Conservation (phyloP, 2,329 filamentous ascomycete species). For the Aspergillus latus region DNA sequence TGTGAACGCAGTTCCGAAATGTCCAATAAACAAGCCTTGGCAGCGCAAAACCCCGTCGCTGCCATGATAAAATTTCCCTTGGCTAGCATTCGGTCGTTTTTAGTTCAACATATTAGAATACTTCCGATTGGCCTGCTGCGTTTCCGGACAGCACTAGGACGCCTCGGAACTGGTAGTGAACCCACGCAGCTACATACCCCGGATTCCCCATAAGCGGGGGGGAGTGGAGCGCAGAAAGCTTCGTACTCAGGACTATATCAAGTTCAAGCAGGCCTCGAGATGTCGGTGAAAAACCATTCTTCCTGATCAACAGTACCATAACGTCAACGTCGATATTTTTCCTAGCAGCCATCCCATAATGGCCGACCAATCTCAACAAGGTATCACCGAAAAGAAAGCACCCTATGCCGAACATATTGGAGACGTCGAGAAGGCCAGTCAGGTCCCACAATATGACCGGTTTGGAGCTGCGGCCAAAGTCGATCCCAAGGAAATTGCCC, state of each 20-base stretch:
- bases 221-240: background rate
- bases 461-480: slow-evolving; percentile 11
- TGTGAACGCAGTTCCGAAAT: too few relatives aligned
- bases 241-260: slow-evolving; percentile 1
- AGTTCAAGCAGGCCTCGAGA: background rate
- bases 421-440: slow-evolving; percentile 3
- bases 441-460: slow-evolving; percentile 6
- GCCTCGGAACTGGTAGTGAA: background rate
- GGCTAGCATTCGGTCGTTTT: background rate
- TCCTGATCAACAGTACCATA: background rate
- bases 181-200: background rate
- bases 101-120: background rate
- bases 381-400: background rate
- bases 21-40: background rate
- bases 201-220: slow-evolving; percentile 2
- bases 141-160: background rate
- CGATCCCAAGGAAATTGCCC: slow-evolving; percentile 13
- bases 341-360: background rate
- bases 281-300: background rate
- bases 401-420: slow-evolving; percentile 3
- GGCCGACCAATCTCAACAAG: background rate
- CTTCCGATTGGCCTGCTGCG: background rate
- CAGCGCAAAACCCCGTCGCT: background rate
- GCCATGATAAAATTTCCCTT: background rate
- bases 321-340: background rate